Evolutionary conservation across 768 basidiomycete species (phyloP).

Genomic region (Hericium rajendrae): DNA sequence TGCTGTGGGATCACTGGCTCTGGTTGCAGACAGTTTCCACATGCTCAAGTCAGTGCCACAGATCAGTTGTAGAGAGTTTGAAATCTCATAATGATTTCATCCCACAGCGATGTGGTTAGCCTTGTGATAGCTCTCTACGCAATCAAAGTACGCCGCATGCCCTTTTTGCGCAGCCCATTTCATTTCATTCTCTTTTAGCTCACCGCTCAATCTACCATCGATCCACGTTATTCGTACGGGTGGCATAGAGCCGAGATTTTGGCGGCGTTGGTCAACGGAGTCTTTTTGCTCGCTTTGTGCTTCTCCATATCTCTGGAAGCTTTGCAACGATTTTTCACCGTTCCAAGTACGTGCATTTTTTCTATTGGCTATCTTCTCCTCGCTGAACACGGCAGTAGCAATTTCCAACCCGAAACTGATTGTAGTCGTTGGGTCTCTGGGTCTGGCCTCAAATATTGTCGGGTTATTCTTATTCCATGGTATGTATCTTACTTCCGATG

Average conservation of each 20-base stretch:
- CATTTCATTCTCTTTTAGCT: slow-evolving; percentile 35
- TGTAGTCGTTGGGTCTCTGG: slow-evolving; percentile 83
- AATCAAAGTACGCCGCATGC: slow-evolving; percentile 48
- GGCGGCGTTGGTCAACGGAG: slow-evolving; percentile 91
- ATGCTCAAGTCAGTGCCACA: slow-evolving; percentile 80
- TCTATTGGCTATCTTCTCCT: neutral
- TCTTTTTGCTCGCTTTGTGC: slow-evolving; percentile 93
- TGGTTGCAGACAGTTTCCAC: slow-evolving; percentile 96
- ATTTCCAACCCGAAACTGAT: slow-evolving; percentile 83
- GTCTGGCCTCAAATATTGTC: slow-evolving; percentile 84
- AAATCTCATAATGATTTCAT: slow-evolving; percentile 5
- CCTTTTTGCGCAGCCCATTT: slow-evolving; percentile 1
- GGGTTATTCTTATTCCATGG: slow-evolving; percentile 95
- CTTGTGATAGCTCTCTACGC: slow-evolving; percentile 92
- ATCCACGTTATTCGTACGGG: slow-evolving; percentile 90
- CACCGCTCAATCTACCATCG: slow-evolving; percentile 44
- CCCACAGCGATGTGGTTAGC: slow-evolving; percentile 87
- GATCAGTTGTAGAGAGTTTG: too few relatives aligned
- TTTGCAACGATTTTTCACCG: slow-evolving; percentile 78
- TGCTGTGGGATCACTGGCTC: slow-evolving; percentile 90
- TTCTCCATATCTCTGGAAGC: slow-evolving; percentile 94
- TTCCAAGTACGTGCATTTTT: slow-evolving; percentile 46
- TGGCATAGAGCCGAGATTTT: slow-evolving; percentile 98
- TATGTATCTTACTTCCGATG: slow-evolving; percentile 24
- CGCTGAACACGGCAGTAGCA: slow-evolving; percentile 36